Conservation (phyloP, 345 rosid genomes). For the Acer yangbiense region DNA sequence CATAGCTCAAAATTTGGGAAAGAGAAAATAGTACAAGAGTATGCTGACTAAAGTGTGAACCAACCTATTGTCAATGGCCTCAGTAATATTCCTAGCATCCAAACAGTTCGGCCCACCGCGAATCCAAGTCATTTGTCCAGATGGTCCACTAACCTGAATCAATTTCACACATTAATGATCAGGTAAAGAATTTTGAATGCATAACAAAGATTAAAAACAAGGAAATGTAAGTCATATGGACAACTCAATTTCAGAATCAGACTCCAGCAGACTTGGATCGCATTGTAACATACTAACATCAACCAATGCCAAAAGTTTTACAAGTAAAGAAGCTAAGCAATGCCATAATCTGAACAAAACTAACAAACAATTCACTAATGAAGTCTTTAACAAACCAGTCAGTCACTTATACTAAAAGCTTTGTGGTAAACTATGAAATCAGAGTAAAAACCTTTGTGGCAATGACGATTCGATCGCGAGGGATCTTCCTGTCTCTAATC, state of each 20-base stretch:
- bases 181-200: background rate
- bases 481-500: constrained; percentile 52
- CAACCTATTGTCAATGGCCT: constrained; percentile 60
- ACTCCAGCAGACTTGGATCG: background rate
- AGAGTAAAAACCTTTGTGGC: constrained; percentile 52
- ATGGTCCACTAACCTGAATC: constrained; percentile 57
- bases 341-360: background rate
- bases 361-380: no score
- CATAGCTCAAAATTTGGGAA: background rate
- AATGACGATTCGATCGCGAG: constrained; percentile 50
- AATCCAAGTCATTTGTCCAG: constrained; percentile 70
- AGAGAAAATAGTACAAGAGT: background rate
- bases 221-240: background rate
- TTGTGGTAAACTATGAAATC: background rate
- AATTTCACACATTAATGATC: constrained; percentile 7
- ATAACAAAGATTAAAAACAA: background rate
- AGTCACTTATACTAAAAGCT: background rate
- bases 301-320: background rate
- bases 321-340: background rate
- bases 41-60: constrained; percentile 13
- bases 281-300: background rate
- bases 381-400: background rate
- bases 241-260: background rate
- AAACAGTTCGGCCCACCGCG: constrained; percentile 54
- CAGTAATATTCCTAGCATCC: constrained; percentile 50